phyloP scores from a whole-genome alignment of 2,329 filamentous ascomycete genomes.

The Macrophomina phaseolina region DNA sequence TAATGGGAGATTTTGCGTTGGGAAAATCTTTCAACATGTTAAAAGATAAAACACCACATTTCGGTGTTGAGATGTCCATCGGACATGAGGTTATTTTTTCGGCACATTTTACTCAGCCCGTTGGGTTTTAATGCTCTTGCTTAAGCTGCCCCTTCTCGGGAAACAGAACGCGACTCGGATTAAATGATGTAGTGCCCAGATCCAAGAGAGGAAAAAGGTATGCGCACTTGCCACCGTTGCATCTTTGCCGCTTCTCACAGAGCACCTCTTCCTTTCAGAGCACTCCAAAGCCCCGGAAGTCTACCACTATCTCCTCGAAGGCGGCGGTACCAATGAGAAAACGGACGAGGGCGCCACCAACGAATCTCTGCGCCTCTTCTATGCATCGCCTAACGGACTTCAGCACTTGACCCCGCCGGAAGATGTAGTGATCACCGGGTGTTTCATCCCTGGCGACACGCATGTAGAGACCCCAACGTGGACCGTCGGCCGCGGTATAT shows the following conservation, averaged over 20 bases:
- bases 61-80: constrained; percentile 45
- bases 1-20: constrained; percentile 58
- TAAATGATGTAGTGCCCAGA: background rate
- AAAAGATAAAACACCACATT: constrained; percentile 47
- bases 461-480: constrained; percentile 39
- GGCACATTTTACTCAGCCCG: too few species aligned
- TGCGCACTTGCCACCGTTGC: background rate
- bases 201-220: background rate
- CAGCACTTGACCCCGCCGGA: constrained; percentile 44
- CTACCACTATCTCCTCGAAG: constrained; percentile 54
- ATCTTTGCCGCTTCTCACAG: constrained; percentile 28
- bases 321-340: constrained; percentile 48
- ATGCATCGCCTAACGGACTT: constrained; percentile 45
- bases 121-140: constrained; percentile 46
- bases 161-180: background rate
- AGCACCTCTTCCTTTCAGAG: background rate
- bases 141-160: constrained; percentile 30
- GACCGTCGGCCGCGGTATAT: constrained; percentile 37
- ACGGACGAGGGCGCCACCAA: constrained; percentile 46
- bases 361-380: constrained; percentile 47
- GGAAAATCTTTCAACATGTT: constrained; percentile 54
- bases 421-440: constrained; percentile 44
- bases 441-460: constrained; percentile 39
- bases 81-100: background rate
- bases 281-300: constrained; percentile 45